phyloP scores from a whole-genome alignment of 1,284 basidiomycete genomes.

The Trichosporon faecale region DNA sequence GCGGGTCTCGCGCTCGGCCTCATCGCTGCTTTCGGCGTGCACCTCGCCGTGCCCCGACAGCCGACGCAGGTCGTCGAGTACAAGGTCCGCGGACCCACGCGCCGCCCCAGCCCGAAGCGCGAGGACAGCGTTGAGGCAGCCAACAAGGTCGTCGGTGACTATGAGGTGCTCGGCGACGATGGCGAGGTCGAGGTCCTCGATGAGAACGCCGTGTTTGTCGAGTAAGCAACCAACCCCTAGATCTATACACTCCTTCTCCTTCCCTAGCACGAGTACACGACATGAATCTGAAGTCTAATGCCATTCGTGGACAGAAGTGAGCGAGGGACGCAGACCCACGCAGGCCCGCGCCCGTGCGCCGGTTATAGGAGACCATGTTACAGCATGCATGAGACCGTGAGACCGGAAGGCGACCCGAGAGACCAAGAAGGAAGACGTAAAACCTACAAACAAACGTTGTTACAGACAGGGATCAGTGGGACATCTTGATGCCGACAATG shows the following conservation, averaged over 20 bases:
- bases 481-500: constrained; percentile 8
- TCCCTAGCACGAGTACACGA: not conserved
- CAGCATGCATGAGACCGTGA: not conserved
- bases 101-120: constrained; percentile 14
- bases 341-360: not conserved
- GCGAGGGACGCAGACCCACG: not conserved
- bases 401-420: not conserved
- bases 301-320: not conserved
- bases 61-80: constrained; percentile 26
- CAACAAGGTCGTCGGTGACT: constrained; percentile 1
- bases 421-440: not conserved
- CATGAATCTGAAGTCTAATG: not conserved
- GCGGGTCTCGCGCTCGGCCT: constrained; percentile 61
- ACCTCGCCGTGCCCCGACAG: constrained; percentile 26
- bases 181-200: not conserved
- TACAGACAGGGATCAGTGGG: not conserved
- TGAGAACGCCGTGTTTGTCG: not conserved
- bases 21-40: constrained; percentile 24
- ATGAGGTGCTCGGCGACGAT: constrained; percentile 1
- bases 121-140: constrained; percentile 11
- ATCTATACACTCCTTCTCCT: not conserved
- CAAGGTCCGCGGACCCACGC: constrained; percentile 23
- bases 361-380: not conserved
- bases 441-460: not conserved
- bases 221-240: not conserved